Base-by-base conservation (phyloP, 176 grass and related monocot species). In the Triticum timopheevii region DNA sequence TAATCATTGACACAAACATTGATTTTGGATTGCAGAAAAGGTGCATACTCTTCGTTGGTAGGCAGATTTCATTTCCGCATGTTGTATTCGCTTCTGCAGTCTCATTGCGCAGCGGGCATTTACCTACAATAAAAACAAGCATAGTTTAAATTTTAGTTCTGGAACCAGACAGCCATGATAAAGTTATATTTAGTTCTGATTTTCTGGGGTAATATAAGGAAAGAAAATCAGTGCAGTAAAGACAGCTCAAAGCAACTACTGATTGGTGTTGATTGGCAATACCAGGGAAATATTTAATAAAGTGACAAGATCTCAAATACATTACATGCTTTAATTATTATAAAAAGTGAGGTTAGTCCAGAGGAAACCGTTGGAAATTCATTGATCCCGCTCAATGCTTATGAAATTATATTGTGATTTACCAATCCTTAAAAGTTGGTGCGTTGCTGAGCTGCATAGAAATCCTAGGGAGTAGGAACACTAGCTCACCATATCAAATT, bases 11-110 rank as follows among this genome's bases (percentile, higher is more conserved):
- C 44, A 88, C 40, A 67, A 22, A 79, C 50, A 77, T n/a, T 38
- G 49, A 64, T 44, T 16, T 65, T 83, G 81, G 50, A 85, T 83
- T 73, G 82, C 59, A 84, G 67, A 88, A 83, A 71, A 81, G 44
- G 23, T 80, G 30, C 31, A 79, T 96, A 98, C 96, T 84, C 90
- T 96, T 83, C 72, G 77, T 67, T 94, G 93, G 61, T 92, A 92
- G 17, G 90, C 93, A 91, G 80, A 92, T 91, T 90, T 98, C 87
- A 84, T 94, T 81, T 96, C 96, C 61, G 90, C 88, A 27, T 94
- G 91, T 16, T 94, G 90, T 28, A 98, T 47, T 66, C 93, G 80
- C 77, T 88, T 98, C 34, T 59, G 67, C 76, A 96, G 78, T 88
- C 92, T 98, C 84, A 86, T 84, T 61, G 87, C 81, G 80, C 88